Evolutionary conservation across 495 filamentous ascomycete genomes (phyloP), one percentile per base, ranked within the genome.

Genomic region (Aspergillus haitiensis): DNA sequence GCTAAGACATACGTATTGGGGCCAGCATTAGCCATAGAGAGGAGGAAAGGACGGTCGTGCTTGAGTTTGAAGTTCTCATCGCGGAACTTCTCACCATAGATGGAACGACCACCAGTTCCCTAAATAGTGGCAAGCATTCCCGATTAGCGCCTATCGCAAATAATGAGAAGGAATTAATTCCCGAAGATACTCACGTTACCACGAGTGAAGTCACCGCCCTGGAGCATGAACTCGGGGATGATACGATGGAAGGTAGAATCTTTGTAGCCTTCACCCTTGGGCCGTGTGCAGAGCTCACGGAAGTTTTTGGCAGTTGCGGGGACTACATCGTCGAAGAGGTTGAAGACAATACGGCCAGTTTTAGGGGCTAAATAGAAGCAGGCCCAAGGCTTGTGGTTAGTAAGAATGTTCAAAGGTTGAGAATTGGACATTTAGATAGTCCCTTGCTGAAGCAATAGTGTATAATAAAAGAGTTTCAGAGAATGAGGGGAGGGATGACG

Each of bases 201-300:
- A 60, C 84, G 87, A 60, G 94, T 99, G 82, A 98, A 99, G 78
- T 99, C 94, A 76, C 94, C 94, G 67, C 94, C 94, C 78, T 99
- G 94, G 73, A 97, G 90, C 94, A 99, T 99, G 82, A 99, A 99
- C 61, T 88, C 75, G 75, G 96, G 96, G 80, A 99, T 99, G 65
- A 99, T 86, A 59, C 94, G 90, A 82, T 99, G 94, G 86, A 99
- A 99, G 59, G 60, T 71, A 55, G 89, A 93, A 68, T 88, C 91
- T 77, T 94, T 92, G 87, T 91, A 99, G 51, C 92, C 91, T 49
- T 85, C 64, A 32, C 93, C 93, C 75, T 96, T 86, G 81, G 95
- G 89, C 45, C 84, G 85, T n/a, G 91, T 97, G 82, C 94, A 98
- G 51, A 99, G 87, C 61, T 87, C 85, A 74, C 91, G 91, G 84